A percentile compares a stretch with the other conserved stretches of the same genome.
phyloP scores from a whole-genome alignment of 2,329 filamentous ascomycete genomes.

The Atkinsonella texensis region DNA sequence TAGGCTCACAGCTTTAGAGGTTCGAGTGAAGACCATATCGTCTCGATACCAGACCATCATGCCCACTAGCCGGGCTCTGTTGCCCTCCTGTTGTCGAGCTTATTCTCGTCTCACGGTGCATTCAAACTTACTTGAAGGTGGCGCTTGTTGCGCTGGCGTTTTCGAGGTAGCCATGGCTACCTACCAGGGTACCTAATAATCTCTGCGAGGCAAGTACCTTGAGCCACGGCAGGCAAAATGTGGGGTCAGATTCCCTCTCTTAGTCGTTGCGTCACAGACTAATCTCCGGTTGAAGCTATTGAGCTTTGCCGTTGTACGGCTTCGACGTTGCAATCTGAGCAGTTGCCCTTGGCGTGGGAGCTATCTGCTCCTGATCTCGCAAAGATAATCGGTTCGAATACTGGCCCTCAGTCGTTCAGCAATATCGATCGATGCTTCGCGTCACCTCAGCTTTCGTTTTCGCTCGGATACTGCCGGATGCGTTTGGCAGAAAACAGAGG shows the following conservation, averaged over 20 bases:
- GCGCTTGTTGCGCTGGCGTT: conserved; percentile 6
- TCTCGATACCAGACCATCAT: background rate
- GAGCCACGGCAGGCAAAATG: background rate
- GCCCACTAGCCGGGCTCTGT: background rate
- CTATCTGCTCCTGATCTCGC: too few species aligned
- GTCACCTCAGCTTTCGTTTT: too few species aligned
- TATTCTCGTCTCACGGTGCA: background rate
- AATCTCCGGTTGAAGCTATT: background rate
- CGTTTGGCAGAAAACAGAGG: too few species aligned
- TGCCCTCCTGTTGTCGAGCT: background rate
- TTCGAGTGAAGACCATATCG: too few species aligned
- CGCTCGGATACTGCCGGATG: too few species aligned
- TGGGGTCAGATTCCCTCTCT: background rate
- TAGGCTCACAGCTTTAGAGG: background rate
- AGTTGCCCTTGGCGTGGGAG: too few species aligned
- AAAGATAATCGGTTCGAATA: too few species aligned
- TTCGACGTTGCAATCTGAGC: background rate
- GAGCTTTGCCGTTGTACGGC: background rate
- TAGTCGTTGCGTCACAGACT: background rate
- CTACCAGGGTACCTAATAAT: background rate
- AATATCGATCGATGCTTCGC: too few species aligned
- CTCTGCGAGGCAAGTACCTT: background rate
- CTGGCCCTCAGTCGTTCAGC: too few species aligned
- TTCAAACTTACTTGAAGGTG: conserved; percentile 6
- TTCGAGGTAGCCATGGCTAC: conserved; percentile 6